Percentiles rank a stretch among this genome's conserved stretches.
These are phyloP conservation scores for Aspergillus sclerotialis DNA, from an alignment of 2,329 filamentous ascomycete species.

Conservation along the genomic window DNA sequence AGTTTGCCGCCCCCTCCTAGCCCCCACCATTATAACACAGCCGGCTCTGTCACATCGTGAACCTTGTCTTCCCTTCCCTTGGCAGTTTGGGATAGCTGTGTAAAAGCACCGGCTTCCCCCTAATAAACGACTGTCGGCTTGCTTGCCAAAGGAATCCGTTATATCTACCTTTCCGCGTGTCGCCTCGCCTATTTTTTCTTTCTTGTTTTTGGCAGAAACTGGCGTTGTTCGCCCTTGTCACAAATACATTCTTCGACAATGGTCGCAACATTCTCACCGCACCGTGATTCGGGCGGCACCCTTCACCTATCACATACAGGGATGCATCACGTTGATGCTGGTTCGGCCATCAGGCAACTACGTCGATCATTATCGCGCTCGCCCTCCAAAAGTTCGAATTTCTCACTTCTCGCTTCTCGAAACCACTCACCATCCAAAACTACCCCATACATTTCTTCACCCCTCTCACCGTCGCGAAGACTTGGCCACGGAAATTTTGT, in stretches of 20 bases:
- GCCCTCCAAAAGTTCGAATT: constrained; percentile 72
- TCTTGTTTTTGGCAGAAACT: not conserved
- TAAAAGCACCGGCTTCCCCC: too few relatives aligned
- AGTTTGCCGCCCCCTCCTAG: too few relatives aligned
- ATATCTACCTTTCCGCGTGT: not conserved
- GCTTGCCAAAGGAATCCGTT: constrained; percentile 1
- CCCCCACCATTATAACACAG: too few relatives aligned
- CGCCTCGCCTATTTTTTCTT: not conserved
- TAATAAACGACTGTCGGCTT: not conserved
- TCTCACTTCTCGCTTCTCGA: constrained; percentile 53
- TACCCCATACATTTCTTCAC: constrained; percentile 43
- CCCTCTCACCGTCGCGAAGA: constrained; percentile 52
- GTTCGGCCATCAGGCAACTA: constrained; percentile 72
- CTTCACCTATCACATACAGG: constrained; percentile 83
- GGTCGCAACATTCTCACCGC: constrained; percentile 44
- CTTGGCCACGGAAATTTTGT: constrained; percentile 49
- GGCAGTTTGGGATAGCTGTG: not conserved
- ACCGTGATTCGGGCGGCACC: constrained; percentile 59
- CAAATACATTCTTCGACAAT: constrained; percentile 19
- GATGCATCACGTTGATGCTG: constrained; percentile 73
- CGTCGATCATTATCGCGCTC: constrained; percentile 85
- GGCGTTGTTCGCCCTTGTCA: constrained; percentile 1
- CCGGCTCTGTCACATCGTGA: not conserved
- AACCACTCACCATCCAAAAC: constrained; percentile 46
- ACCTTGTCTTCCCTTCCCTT: not conserved